These are phyloP conservation scores for Malassezia nana DNA, from an alignment of 1,284 basidiomycete species.

Conservation along the genomic window DNA sequence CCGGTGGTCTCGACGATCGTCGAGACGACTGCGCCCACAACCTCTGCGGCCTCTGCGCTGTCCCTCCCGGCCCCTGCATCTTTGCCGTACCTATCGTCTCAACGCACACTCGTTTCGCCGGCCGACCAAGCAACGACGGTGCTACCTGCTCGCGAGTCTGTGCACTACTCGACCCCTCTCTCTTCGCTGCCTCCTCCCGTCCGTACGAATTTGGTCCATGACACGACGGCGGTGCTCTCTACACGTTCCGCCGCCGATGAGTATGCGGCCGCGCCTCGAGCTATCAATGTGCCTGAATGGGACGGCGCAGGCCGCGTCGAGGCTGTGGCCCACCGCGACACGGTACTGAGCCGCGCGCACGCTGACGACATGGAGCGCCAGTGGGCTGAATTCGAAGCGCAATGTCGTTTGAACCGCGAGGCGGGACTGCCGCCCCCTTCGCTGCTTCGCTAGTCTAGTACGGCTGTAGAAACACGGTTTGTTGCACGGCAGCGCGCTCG, in stretches of 20 bases:
- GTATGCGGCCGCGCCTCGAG: too few species aligned
- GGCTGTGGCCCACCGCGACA: background rate
- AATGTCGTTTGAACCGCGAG: background rate
- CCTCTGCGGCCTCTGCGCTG: background rate
- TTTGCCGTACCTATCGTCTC: background rate
- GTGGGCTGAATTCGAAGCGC: constrained; percentile 1
- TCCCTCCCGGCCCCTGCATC: background rate
- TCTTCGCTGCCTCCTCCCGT: background rate
- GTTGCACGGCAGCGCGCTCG: constrained; percentile 6
- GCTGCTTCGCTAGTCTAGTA: background rate
- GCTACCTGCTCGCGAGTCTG: background rate
- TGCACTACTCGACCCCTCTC: background rate
- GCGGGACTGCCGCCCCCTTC: background rate
- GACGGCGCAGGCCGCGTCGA: too few species aligned
- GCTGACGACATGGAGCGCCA: background rate
- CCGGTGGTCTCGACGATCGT: too few species aligned
- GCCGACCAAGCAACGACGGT: background rate
- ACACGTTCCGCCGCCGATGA: too few species aligned
- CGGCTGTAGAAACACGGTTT: background rate
- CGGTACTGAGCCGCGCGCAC: background rate
- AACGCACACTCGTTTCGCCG: background rate
- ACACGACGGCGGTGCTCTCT: too few species aligned
- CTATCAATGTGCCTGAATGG: too few species aligned
- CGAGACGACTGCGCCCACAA: background rate
- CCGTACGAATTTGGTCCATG: too few species aligned